A percentile compares a stretch with the other conserved stretches of the same genome.
Evolutionary conservation across 2,329 filamentous ascomycete species (phyloP).

Genomic region (Verruconis gallopava): DNA sequence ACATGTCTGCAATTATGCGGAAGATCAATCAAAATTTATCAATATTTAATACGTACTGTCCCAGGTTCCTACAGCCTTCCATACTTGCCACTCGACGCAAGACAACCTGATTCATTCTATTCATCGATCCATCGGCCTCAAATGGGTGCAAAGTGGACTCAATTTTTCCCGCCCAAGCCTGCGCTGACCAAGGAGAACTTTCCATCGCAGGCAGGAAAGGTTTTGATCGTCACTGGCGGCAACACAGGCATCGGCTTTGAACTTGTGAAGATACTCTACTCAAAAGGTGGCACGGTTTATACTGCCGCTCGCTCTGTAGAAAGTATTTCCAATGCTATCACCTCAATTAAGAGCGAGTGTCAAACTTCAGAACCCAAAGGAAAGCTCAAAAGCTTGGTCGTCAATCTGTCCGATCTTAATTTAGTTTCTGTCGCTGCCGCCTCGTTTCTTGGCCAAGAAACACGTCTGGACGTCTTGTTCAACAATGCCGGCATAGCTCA

Average conservation of each 20-base stretch:
- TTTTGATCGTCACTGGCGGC: conserved; percentile 41
- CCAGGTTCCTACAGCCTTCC: too few relatives aligned
- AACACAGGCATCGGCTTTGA: conserved; percentile 39
- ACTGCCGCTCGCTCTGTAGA: conserved; percentile 33
- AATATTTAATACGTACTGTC: too few relatives aligned
- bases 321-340: neutral
- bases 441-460: conserved; percentile 26
- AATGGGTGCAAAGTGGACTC: conserved; percentile 3
- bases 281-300: conserved; percentile 42
- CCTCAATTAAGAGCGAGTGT: neutral
- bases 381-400: conserved; percentile 16
- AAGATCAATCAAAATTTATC: too few relatives aligned
- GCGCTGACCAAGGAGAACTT: conserved; percentile 31
- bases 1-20: too few relatives aligned
- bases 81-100: too few relatives aligned
- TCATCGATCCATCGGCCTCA: too few relatives aligned
- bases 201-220: conserved; percentile 28
- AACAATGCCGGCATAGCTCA: conserved; percentile 25
- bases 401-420: conserved; percentile 31
- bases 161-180: conserved; percentile 16
- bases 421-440: conserved; percentile 27
- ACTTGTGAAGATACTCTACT: conserved; percentile 41
- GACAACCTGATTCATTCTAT: too few relatives aligned
- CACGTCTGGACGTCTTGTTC: conserved; percentile 29
- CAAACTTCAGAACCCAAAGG: conserved; percentile 16